Evolutionary conservation across 257 asterid species (phyloP).

Genomic region (Paulownia fortunei): DNA sequence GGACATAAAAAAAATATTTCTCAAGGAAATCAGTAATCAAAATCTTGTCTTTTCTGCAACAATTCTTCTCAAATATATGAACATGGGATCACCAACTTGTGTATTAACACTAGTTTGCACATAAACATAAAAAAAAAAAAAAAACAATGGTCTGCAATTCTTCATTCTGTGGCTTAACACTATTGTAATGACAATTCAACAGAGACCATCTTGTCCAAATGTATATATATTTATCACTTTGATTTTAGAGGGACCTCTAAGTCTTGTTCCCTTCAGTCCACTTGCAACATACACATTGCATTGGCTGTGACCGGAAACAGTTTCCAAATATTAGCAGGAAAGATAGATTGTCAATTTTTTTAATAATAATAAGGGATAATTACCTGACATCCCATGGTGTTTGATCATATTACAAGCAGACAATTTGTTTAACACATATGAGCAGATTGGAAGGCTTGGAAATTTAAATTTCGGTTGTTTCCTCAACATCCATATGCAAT

Average conservation of each 20-base stretch:
- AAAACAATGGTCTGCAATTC: background rate
- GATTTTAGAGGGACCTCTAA: background rate
- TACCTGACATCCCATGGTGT: too few relatives aligned
- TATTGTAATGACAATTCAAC: too few relatives aligned
- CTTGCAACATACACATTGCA: background rate
- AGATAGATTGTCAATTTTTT: too few relatives aligned
- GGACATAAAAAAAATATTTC: background rate
- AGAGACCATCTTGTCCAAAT: too few relatives aligned
- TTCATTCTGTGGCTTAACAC: background rate
- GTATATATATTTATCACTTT: too few relatives aligned
- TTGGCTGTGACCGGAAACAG: background rate
- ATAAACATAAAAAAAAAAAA: too few relatives aligned
- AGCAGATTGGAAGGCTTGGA: background rate
- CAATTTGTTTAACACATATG: background rate
- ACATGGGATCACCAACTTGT: too few relatives aligned
- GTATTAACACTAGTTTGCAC: background rate
- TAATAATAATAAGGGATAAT: too few relatives aligned
- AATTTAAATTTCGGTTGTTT: background rate
- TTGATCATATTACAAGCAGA: background rate
- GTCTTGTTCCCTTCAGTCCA: background rate
- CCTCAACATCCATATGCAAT: background rate
- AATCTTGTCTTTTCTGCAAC: background rate
- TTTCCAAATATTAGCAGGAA: background rate
- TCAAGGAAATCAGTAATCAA: background rate
- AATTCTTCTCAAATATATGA: too few relatives aligned